Evolutionary conservation across 2,329 filamentous ascomycete genomes (phyloP).

Genomic region (Aureobasidium sp.): DNA sequence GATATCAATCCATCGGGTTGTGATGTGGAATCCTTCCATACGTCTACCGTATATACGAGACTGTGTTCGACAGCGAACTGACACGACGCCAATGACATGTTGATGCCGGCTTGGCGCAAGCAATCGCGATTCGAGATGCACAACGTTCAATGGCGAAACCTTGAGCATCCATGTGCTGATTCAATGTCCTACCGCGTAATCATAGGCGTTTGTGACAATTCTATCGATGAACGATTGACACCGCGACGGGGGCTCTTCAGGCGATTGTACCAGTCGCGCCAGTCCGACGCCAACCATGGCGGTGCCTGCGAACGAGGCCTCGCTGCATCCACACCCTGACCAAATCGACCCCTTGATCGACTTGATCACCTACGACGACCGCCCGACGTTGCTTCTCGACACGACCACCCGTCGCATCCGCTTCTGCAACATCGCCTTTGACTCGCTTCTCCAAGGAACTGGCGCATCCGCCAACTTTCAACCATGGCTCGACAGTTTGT

Average conservation of each 20-base stretch:
- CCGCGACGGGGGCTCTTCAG: neutral
- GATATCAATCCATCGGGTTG: neutral
- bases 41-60: too few relatives aligned
- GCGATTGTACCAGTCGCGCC: neutral
- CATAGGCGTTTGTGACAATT: too few relatives aligned
- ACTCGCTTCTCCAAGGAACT: neutral
- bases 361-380: slow-evolving; percentile 4
- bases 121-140: neutral
- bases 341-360: slow-evolving; percentile 1
- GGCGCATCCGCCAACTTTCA: neutral
- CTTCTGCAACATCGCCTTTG: slow-evolving; percentile 4
- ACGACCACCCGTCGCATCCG: neutral
- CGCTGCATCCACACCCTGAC: neutral
- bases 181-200: too few relatives aligned
- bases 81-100: too few relatives aligned
- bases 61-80: too few relatives aligned
- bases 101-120: neutral
- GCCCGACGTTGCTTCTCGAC: slow-evolving; percentile 6
- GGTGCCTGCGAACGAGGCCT: neutral
- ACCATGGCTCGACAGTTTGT: neutral
- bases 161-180: neutral
- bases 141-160: neutral
- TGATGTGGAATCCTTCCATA: neutral
- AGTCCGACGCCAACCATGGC: neutral
- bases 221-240: neutral